A percentile compares a stretch with the other conserved stretches of the same genome.
These are phyloP conservation scores for Mycena galopus DNA, from an alignment of 768 basidiomycete species.

Conservation along the genomic window DNA sequence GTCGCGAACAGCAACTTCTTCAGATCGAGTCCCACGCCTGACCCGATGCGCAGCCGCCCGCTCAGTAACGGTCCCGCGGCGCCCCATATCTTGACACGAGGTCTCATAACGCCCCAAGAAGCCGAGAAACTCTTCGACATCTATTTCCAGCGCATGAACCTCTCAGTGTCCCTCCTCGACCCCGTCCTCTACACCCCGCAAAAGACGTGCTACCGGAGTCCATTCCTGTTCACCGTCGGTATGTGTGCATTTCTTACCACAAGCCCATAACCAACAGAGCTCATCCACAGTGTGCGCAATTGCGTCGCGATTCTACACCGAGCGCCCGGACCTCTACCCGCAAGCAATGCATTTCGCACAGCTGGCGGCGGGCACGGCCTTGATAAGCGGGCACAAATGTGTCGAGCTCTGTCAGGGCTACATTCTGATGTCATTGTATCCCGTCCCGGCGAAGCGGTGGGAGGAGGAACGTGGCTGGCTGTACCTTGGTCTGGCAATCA, in stretches of 20 bases:
- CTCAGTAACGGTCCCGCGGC: conserved; percentile 60
- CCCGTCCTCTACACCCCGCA: conserved; percentile 88
- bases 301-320: conserved; percentile 83
- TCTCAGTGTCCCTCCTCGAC: conserved; percentile 84
- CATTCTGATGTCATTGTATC: conserved; percentile 82
- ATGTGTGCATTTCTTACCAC: conserved; percentile 48
- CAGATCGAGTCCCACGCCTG: conserved; percentile 62
- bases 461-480: conserved; percentile 94
- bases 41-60: conserved; percentile 54
- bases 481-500: conserved; percentile 89
- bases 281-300: conserved; percentile 84
- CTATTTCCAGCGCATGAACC: conserved; percentile 86
- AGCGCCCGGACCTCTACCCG: conserved; percentile 77
- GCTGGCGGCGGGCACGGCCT: conserved; percentile 80
- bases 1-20: conserved; percentile 81
- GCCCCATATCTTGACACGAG: conserved; percentile 75
- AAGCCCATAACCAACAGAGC: not conserved
- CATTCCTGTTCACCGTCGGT: conserved; percentile 94
- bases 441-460: conserved; percentile 82
- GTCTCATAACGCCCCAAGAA: conserved; percentile 73
- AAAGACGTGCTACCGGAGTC: conserved; percentile 83
- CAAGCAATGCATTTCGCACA: conserved; percentile 83
- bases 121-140: conserved; percentile 82
- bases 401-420: conserved; percentile 91
- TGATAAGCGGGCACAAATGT: conserved; percentile 82